Conservation (phyloP, 441 rosid genomes). For the Theobroma grandiflorum region DNA sequence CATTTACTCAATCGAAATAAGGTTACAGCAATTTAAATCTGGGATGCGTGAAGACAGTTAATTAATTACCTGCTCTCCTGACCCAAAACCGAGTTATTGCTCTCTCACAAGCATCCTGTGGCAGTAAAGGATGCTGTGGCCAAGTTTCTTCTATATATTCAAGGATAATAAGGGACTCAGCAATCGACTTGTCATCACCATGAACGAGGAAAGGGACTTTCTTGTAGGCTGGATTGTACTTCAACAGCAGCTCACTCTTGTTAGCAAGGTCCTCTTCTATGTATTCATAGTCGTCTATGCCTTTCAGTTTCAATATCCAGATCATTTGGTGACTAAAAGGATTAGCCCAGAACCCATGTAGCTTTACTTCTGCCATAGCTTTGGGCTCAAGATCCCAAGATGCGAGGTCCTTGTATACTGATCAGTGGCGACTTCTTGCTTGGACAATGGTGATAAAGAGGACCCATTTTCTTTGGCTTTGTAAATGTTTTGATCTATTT, state of each 20-base stretch:
- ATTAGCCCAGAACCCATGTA: conserved; percentile 47
- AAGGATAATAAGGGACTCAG: conserved; percentile 54
- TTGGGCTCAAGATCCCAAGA: neutral
- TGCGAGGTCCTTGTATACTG: too few species aligned
- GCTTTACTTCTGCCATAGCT: conserved; percentile 20
- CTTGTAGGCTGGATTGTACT: conserved; percentile 52
- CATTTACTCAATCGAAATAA: conserved; percentile 32
- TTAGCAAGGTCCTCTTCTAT: conserved; percentile 47
- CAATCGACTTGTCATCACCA: conserved; percentile 39
- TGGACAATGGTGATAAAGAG: too few species aligned
- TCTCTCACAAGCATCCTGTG: conserved; percentile 35
- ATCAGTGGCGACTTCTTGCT: too few species aligned
- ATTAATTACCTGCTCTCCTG: conserved; percentile 23
- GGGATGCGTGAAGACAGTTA: too few species aligned
- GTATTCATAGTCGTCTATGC: conserved; percentile 33
- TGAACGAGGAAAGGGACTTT: conserved; percentile 52
- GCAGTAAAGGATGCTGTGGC: conserved; percentile 45
- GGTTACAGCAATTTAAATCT: neutral
- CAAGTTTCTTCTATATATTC: conserved; percentile 59
- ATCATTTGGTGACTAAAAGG: conserved; percentile 38
- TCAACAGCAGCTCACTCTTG: conserved; percentile 43
- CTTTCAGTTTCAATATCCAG: conserved; percentile 50
- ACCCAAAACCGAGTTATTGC: conserved; percentile 46
- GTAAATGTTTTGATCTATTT: too few species aligned
- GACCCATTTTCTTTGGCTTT: too few species aligned